These are phyloP conservation scores for Diaporthe humulicola DNA, from an alignment of 2,329 filamentous ascomycete species.

Conservation along the genomic window DNA sequence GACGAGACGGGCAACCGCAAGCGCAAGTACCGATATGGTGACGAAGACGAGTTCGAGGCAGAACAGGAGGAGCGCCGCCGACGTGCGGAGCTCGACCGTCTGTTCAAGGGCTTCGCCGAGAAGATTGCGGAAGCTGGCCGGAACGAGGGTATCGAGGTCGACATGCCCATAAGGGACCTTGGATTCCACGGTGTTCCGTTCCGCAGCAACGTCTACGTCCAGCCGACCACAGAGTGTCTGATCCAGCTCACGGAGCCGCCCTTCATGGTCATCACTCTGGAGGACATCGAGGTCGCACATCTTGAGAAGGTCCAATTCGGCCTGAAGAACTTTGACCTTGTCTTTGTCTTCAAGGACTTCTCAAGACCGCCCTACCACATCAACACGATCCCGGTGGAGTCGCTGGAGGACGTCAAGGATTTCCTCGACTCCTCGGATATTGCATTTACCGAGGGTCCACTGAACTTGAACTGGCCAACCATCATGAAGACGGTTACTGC, in stretches of 20 bases:
- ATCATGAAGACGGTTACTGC: conserved; percentile 99
- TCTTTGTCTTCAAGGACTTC: conserved; percentile 99
- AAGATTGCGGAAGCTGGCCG: conserved; percentile 97
- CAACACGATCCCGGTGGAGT: conserved; percentile 98
- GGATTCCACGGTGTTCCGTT: conserved; percentile 97
- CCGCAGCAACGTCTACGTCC: conserved; percentile 94
- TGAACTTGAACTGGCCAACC: conserved; percentile 98
- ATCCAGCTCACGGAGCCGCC: conserved; percentile 97
- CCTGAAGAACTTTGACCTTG: conserved; percentile 98
- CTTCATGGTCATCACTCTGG: conserved; percentile 94
- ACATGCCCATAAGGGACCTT: conserved; percentile 96
- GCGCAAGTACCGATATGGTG: conserved; percentile 96
- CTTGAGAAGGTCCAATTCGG: conserved; percentile 97
- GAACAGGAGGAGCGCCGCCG: conserved; percentile 96
- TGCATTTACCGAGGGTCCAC: conserved; percentile 90
- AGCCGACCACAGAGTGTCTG: conserved; percentile 95
- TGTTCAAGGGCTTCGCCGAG: conserved; percentile 96
- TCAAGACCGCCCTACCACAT: conserved; percentile 90
- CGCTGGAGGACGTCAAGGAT: conserved; percentile 94
- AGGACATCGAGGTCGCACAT: conserved; percentile 96
- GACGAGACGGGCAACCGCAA: conserved; percentile 99
- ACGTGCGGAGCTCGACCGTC: conserved; percentile 90
- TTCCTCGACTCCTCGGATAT: conserved; percentile 98
- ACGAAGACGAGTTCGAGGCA: conserved; percentile 98
- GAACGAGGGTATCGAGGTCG: conserved; percentile 90